Conservation (phyloP, 2,329 filamentous ascomycete genomes). For the Penicillium glabrum region DNA sequence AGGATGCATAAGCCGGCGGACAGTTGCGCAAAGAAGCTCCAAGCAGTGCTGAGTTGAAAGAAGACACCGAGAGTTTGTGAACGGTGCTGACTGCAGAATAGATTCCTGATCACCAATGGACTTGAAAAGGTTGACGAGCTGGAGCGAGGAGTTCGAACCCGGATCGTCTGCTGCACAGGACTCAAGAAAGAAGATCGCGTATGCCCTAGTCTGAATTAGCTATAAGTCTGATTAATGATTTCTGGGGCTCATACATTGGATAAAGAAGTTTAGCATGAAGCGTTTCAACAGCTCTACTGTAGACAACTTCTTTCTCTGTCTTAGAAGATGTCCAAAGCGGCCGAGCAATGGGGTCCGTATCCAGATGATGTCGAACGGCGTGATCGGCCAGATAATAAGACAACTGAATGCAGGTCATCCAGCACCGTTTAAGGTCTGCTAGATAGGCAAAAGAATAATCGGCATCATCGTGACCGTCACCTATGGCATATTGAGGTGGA, state of each 20-base stretch:
- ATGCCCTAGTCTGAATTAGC: slow-evolving; percentile 17
- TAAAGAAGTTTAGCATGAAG: slow-evolving; percentile 23
- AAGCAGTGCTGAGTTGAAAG: slow-evolving; percentile 27
- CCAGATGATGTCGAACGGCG: slow-evolving; percentile 22
- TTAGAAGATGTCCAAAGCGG: slow-evolving; percentile 23
- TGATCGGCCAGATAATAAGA: slow-evolving; percentile 28
- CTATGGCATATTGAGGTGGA: slow-evolving; percentile 24
- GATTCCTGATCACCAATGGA: slow-evolving; percentile 18
- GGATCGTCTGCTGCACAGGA: slow-evolving; percentile 9
- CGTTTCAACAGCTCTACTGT: slow-evolving; percentile 21
- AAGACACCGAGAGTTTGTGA: slow-evolving; percentile 22
- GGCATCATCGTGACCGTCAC: slow-evolving; percentile 15
- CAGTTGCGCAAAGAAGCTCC: slow-evolving; percentile 23
- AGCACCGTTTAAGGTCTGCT: slow-evolving; percentile 24
- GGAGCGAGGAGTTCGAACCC: not conserved
- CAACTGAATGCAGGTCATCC: slow-evolving; percentile 26
- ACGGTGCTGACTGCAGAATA: slow-evolving; percentile 25
- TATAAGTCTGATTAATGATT: not conserved
- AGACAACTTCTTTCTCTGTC: slow-evolving; percentile 26
- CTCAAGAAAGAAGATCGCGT: slow-evolving; percentile 28
- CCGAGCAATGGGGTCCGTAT: slow-evolving; percentile 16
- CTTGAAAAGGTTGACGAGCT: not conserved
- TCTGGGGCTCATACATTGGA: slow-evolving; percentile 16
- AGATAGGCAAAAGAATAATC: slow-evolving; percentile 29
- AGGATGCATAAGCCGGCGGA: slow-evolving; percentile 27